Evolutionary conservation across 352 stramenopile genomes (phyloP).

Genomic region (Thalassiosira hispida): DNA sequence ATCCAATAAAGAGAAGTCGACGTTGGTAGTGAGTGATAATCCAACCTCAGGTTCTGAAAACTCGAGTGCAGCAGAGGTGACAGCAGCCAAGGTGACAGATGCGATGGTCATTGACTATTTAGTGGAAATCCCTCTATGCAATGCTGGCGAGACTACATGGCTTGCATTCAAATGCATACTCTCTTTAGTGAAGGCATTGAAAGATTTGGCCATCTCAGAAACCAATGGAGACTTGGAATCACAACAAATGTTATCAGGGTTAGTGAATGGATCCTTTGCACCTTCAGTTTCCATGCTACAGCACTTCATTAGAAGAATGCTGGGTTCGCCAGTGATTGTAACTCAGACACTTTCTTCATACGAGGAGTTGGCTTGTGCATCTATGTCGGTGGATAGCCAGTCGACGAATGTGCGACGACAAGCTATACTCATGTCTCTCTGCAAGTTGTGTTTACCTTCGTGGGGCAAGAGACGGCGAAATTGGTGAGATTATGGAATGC

Average conservation of each 20-base stretch:
- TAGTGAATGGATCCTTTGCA: constrained; percentile 72
- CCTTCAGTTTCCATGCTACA: constrained; percentile 80
- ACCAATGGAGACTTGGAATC: constrained; percentile 14
- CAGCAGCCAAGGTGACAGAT: constrained; percentile 54
- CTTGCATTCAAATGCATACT: constrained; percentile 67
- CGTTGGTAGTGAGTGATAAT: constrained; percentile 3
- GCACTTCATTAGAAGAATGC: constrained; percentile 83
- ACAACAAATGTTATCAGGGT: constrained; percentile 18
- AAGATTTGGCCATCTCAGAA: constrained; percentile 34
- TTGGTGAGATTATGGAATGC: constrained; percentile 37
- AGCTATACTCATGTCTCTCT: constrained; percentile 79
- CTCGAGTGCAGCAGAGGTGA: constrained; percentile 28
- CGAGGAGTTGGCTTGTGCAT: constrained; percentile 65
- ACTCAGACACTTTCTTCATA: constrained; percentile 68
- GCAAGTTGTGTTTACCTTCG: constrained; percentile 83
- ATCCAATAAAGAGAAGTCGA: constrained; percentile 8
- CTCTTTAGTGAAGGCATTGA: constrained; percentile 49
- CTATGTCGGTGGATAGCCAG: constrained; percentile 54
- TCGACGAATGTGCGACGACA: constrained; percentile 60
- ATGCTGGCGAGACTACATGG: constrained; percentile 59
- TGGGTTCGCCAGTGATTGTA: constrained; percentile 71
- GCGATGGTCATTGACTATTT: constrained; percentile 30
- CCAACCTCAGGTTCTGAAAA: constrained; percentile 32
- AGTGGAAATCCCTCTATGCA: constrained; percentile 51
- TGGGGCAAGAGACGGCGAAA: constrained; percentile 73